These are phyloP conservation scores for Breynia disticha DNA, from an alignment of 441 rosid species.

Conservation along the genomic window DNA sequence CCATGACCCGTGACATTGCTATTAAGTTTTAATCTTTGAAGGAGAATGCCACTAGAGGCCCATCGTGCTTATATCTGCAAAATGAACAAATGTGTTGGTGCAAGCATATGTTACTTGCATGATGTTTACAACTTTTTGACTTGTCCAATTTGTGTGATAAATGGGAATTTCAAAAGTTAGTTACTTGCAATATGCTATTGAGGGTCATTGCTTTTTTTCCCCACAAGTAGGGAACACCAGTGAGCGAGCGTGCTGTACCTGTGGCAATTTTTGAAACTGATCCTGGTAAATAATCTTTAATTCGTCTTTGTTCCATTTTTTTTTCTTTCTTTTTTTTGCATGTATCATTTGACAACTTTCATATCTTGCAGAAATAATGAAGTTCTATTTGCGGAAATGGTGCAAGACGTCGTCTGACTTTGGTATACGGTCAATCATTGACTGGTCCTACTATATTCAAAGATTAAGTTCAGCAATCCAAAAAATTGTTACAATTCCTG, in stretches of 20 bases:
- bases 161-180: too few relatives aligned
- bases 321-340: conserved; percentile 18
- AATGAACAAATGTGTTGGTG: too few relatives aligned
- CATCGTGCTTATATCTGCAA: too few relatives aligned
- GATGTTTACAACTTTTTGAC: too few relatives aligned
- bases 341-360: conserved; percentile 18
- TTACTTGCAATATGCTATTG: too few relatives aligned
- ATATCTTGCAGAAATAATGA: conserved; percentile 54
- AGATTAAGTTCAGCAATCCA: conserved; percentile 92
- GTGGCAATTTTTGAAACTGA: conserved; percentile 96
- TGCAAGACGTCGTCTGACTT: conserved; percentile 74
- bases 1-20: too few relatives aligned
- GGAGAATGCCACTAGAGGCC: too few relatives aligned
- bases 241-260: conserved; percentile 99
- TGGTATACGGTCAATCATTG: conserved; percentile 77
- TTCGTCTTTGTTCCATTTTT: conserved; percentile 19
- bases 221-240: conserved; percentile 74
- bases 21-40: too few relatives aligned
- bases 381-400: conserved; percentile 81
- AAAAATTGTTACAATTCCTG: conserved; percentile 94
- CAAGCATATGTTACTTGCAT: too few relatives aligned
- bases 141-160: too few relatives aligned
- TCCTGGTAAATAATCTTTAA: conserved; percentile 39
- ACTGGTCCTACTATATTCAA: conserved; percentile 96
- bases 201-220: too few relatives aligned